Evolutionary conservation across 108 stramenopile species (phyloP).

Genomic region (Pseudonitzschia pungens): DNA sequence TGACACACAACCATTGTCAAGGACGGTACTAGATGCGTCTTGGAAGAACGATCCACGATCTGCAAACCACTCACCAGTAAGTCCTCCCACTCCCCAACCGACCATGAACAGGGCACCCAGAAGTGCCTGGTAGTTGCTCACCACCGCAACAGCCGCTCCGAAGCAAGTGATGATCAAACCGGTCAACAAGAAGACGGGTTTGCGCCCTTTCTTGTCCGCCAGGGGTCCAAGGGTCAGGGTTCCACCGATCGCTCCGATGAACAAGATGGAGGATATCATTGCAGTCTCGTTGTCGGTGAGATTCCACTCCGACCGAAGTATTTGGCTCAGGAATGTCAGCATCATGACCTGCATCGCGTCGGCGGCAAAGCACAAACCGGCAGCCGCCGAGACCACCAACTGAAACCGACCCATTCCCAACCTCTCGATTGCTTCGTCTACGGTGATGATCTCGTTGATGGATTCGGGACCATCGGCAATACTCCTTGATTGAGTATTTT

Average conservation of each 20-base stretch:
- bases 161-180: constrained; percentile 61
- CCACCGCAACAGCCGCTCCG: constrained; percentile 58
- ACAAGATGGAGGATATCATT: constrained; percentile 63
- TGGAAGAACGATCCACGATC: background rate
- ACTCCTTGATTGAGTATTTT: background rate
- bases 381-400: constrained; percentile 52
- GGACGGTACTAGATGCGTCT: too few relatives aligned
- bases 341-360: constrained; percentile 83
- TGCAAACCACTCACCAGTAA: constrained; percentile 27
- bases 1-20: constrained; percentile 18
- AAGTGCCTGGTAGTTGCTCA: constrained; percentile 46
- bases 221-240: constrained; percentile 73
- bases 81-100: constrained; percentile 68
- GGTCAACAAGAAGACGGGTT: constrained; percentile 68
- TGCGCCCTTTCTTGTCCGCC: constrained; percentile 74
- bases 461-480: background rate
- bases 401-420: constrained; percentile 77
- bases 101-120: constrained; percentile 57
- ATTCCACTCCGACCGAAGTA: constrained; percentile 67
- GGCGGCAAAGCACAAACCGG: constrained; percentile 82
- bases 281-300: constrained; percentile 57
- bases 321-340: constrained; percentile 66
- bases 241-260: constrained; percentile 76
- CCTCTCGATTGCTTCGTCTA: constrained; percentile 77
- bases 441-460: constrained; percentile 4